Percentiles rank a stretch among this genome's conserved stretches.
These are phyloP conservation scores for Penicillium manginii DNA, from an alignment of 495 filamentous ascomycete genomes.

Conservation along the genomic window DNA sequence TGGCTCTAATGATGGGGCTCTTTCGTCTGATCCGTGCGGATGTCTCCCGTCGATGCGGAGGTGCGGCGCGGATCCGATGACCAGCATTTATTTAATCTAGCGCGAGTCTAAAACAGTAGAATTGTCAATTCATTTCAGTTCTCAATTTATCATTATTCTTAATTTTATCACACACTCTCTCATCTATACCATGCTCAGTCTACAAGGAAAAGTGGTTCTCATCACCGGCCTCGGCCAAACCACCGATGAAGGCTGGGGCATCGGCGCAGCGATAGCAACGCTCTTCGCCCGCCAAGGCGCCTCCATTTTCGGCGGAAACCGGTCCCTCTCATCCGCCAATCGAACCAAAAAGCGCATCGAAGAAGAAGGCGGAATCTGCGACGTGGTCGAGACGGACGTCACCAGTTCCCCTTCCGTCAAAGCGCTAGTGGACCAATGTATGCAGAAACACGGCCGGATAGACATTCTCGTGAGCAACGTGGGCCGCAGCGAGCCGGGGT, in stretches of 20 bases:
- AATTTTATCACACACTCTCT: too few species aligned
- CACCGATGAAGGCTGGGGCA: conserved; percentile 50
- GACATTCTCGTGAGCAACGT: conserved; percentile 63
- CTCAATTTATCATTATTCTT: too few species aligned
- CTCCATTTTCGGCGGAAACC: conserved; percentile 50
- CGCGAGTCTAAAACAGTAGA: not conserved
- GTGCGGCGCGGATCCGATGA: not conserved
- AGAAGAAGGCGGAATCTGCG: conserved; percentile 29
- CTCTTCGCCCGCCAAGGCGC: conserved; percentile 49
- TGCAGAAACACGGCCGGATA: conserved; percentile 52
- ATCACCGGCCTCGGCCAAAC: conserved; percentile 56
- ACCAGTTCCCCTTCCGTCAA: conserved; percentile 47
- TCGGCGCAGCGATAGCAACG: conserved; percentile 50
- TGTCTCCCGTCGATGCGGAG: not conserved
- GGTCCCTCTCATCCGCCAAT: conserved; percentile 38
- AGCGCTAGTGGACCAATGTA: conserved; percentile 48
- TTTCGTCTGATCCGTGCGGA: not conserved
- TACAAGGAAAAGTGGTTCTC: conserved; percentile 52
- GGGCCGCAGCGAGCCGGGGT: conserved; percentile 51
- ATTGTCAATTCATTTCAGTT: not conserved
- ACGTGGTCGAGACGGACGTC: conserved; percentile 47
- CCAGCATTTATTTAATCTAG: too few species aligned
- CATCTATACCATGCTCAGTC: conserved; percentile 25
- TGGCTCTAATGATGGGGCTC: not conserved
- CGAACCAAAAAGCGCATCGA: conserved; percentile 35